These are phyloP conservation scores for Arachis monticola DNA, from an alignment of 331 rosid genomes.

Conservation along the genomic window DNA sequence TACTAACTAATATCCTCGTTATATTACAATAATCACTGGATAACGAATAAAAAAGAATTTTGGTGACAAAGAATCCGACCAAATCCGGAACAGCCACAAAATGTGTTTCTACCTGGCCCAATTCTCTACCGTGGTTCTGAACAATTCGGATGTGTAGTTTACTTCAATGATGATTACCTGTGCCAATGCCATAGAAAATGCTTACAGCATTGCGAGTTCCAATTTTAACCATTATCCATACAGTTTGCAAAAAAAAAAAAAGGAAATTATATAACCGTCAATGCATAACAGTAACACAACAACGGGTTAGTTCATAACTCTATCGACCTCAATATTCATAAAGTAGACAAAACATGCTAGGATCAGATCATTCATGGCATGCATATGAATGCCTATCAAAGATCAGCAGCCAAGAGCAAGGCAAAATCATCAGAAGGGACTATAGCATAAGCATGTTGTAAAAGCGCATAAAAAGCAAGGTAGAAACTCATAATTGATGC, in stretches of 20 bases:
- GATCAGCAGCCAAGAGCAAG: neutral
- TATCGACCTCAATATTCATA: constrained; percentile 12
- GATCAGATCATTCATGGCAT: constrained; percentile 9
- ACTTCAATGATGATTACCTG: constrained; percentile 43
- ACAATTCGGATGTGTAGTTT: constrained; percentile 8
- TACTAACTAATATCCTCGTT: constrained; percentile 27
- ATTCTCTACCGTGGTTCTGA: constrained; percentile 29
- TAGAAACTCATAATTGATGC: neutral
- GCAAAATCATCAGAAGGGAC: neutral
- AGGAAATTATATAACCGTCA: neutral
- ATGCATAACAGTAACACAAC: neutral
- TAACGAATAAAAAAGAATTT: constrained; percentile 21
- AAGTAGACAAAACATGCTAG: neutral
- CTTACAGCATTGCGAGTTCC: constrained; percentile 13
- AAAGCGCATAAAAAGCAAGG: neutral
- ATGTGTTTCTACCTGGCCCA: constrained; percentile 28
- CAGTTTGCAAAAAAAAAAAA: neutral
- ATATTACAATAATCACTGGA: constrained; percentile 11
- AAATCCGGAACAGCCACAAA: constrained; percentile 32
- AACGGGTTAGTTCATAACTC: neutral
- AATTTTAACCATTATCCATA: neutral
- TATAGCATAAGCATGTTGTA: neutral
- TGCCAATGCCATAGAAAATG: constrained; percentile 10
- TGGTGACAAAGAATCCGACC: constrained; percentile 39
- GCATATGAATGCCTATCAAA: neutral